These are phyloP conservation scores for Penicillium psychrofluorescens DNA, from an alignment of 495 filamentous ascomycete species.

Conservation along the genomic window DNA sequence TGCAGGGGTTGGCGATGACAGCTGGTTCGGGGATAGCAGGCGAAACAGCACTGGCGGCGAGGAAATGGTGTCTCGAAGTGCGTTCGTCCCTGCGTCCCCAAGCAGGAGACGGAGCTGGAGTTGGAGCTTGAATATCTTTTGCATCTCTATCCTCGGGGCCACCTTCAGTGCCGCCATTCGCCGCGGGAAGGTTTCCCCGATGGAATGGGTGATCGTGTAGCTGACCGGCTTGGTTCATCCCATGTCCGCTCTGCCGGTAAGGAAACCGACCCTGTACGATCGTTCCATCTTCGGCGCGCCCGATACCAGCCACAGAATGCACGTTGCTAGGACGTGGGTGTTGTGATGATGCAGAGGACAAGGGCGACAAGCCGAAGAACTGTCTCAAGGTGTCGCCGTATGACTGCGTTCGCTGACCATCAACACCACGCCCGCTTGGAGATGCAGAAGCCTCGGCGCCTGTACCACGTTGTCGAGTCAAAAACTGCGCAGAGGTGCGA, in stretches of 20 bases:
- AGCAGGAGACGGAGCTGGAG: too few relatives aligned
- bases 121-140: not conserved
- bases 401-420: slow-evolving; percentile 5
- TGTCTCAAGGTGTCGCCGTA: slow-evolving; percentile 21
- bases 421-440: not conserved
- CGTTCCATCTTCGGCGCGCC: slow-evolving; percentile 31
- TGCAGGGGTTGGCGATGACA: too few relatives aligned
- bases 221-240: slow-evolving; percentile 14
- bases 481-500: slow-evolving; percentile 21
- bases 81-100: too few relatives aligned
- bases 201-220: slow-evolving; percentile 33
- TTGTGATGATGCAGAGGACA: not conserved
- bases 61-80: too few relatives aligned
- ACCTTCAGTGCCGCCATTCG: slow-evolving; percentile 2
- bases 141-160: not conserved
- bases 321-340: not conserved
- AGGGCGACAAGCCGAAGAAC: slow-evolving; percentile 16
- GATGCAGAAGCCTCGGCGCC: too few relatives aligned
- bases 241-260: slow-evolving; percentile 32
- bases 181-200: slow-evolving; percentile 13
- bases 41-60: too few relatives aligned
- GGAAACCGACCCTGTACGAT: slow-evolving; percentile 32
- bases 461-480: not conserved
- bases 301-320: slow-evolving; percentile 10
- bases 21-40: too few relatives aligned